phyloP scores from a whole-genome alignment of 345 rosid species.

The Isatis tinctoria region DNA sequence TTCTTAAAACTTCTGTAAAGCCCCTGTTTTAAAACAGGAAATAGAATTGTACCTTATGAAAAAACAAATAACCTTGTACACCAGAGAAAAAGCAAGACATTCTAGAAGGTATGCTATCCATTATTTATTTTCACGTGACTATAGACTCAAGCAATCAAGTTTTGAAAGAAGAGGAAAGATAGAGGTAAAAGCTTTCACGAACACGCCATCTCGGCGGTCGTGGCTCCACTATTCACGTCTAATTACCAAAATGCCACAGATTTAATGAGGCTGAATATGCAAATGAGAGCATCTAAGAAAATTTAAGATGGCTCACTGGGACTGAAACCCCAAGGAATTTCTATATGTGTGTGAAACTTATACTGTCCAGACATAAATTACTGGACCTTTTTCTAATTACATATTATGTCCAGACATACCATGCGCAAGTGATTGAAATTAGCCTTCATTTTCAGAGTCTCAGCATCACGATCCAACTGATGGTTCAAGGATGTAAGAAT shows the following conservation, averaged over 20 bases:
- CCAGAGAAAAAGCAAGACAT: not conserved
- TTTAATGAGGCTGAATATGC: not conserved
- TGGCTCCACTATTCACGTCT: not conserved
- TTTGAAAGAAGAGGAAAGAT: not conserved
- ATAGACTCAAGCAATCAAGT: not conserved
- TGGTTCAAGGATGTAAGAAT: constrained; percentile 73
- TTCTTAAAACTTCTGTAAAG: not conserved
- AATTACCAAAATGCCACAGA: not conserved
- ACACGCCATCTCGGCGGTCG: not conserved
- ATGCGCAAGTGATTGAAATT: constrained; percentile 59
- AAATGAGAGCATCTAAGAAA: not conserved
- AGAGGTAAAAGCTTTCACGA: not conserved
- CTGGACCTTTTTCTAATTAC: not conserved
- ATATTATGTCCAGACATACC: constrained; percentile 44
- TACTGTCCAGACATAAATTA: not conserved
- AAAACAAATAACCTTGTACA: not conserved
- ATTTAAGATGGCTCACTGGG: not conserved
- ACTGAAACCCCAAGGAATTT: not conserved
- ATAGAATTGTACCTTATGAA: not conserved
- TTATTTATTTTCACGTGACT: not conserved
- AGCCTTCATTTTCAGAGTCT: constrained; percentile 75
- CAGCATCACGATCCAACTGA: constrained; percentile 78
- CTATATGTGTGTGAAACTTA: not conserved
- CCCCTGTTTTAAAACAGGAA: not conserved
- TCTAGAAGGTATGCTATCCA: not conserved